Evolutionary conservation across 2,329 filamentous ascomycete genomes (phyloP), one percentile per base, ranked within the genome.

Genomic region (Alternaria ventricosa): DNA sequence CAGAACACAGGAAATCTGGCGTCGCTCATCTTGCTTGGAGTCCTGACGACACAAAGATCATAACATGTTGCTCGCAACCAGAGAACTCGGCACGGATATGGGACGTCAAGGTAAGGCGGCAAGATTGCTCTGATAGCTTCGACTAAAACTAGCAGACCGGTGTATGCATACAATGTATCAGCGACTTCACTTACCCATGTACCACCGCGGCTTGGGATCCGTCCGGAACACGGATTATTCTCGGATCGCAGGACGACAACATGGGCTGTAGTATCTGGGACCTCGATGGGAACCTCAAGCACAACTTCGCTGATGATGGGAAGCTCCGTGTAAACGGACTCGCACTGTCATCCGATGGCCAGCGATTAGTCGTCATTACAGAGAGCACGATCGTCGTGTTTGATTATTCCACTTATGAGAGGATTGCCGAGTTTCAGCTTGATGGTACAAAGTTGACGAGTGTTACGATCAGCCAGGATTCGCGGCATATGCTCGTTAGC

Each of bases 11-110:
- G 2, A 67, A 61, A 4, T 90, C 92, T 6, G 91, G 92, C 1
- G 90, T 97, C 12, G 90, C 92, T 20, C 93, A 94, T 73, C 82
- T 97, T 5, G 86, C 92, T 2, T 99, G 96, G 93, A 97, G 94
- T 76, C 96, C 94, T 6, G 93, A 99, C 78, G 93, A 97, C 80
- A 87, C 87, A 1, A 92, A 92, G 81, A 85, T 99, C 33, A 89
- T 98, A 43, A 95, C 91, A 15, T 98, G 95, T 77, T 92, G 89
- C 15, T 86, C 88, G 68, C 92, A 76, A 47, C 73, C 74, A 46
- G 80, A 97, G 74, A 87, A 87, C 49, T 87, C 86, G 65, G 93
- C 92, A 1, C 87, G 90, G 36, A 80, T 97, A 65, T 97, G 92
- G 92, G 88, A 94, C 78, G 73, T 76, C 36, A 75, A 75, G 66